These are phyloP conservation scores for Ilex asprella DNA, from an alignment of 257 asterid genomes.

Conservation along the genomic window DNA sequence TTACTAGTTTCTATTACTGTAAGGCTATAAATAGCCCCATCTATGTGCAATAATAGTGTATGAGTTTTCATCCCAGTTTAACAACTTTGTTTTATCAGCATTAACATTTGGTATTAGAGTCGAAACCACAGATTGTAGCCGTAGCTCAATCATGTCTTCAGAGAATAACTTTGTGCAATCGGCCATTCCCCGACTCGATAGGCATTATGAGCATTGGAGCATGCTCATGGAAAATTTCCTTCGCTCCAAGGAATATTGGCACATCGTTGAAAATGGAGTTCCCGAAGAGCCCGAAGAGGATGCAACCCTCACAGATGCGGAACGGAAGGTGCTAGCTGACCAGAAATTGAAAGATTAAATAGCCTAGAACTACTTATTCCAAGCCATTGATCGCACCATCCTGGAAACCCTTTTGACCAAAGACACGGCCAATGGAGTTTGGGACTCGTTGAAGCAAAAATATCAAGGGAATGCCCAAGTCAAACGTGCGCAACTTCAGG, in stretches of 20 bases:
- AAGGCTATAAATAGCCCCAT: no score
- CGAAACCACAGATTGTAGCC: neutral
- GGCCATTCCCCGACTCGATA: neutral
- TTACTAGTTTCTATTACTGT: no score
- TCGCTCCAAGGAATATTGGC: neutral
- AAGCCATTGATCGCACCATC: neutral
- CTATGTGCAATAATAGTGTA: no score
- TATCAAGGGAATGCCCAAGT: neutral
- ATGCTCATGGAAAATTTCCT: neutral
- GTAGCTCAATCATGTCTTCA: neutral
- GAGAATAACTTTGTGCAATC: neutral
- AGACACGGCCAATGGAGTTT: neutral
- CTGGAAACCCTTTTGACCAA: neutral
- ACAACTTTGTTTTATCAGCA: no score
- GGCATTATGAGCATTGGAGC: neutral
- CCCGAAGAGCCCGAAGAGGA: neutral
- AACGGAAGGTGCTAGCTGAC: neutral
- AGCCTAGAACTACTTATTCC: neutral
- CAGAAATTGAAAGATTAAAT: neutral
- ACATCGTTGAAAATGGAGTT: neutral
- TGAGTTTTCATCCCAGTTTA: no score
- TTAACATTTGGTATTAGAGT: no score
- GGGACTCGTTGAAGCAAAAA: neutral
- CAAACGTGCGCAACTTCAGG: neutral
- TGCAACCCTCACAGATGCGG: neutral